phyloP scores from a whole-genome alignment of 139 green algal genomes.

The Coelastrella sp. region DNA sequence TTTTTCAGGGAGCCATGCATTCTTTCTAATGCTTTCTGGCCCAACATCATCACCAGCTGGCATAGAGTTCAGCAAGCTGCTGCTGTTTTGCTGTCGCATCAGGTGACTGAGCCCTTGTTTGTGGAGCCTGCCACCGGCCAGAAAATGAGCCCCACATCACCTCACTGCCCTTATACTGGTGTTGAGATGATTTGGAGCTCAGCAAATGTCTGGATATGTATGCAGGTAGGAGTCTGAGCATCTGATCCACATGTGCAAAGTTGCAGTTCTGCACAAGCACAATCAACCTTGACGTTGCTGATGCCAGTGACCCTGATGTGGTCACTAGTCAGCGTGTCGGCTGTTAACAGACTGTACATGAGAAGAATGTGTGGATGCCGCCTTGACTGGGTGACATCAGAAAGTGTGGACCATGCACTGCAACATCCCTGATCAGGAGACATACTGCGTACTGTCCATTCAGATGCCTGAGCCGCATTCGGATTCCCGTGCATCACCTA shows the following conservation, averaged over 20 bases:
- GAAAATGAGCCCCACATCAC: background rate
- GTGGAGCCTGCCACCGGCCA: conserved; percentile 80
- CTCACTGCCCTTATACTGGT: conserved; percentile 75
- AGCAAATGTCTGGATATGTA: conserved; percentile 80
- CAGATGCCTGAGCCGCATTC: conserved; percentile 80
- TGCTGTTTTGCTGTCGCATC: background rate
- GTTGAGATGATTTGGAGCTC: conserved; percentile 85
- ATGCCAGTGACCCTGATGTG: background rate
- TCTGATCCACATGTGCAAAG: background rate
- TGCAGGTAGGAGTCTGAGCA: conserved; percentile 51
- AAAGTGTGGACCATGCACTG: background rate
- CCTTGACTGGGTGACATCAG: too few relatives aligned
- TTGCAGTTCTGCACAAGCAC: background rate
- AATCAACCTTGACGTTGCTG: background rate
- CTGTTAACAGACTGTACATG: too few relatives aligned
- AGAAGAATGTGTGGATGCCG: too few relatives aligned
- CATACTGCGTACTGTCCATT: background rate
- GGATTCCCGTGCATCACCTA: conserved; percentile 63
- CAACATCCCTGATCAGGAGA: background rate
- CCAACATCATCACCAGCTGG: background rate
- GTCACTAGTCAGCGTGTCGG: too few relatives aligned
- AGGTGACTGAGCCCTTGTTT: conserved; percentile 62
- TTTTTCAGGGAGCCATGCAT: too few relatives aligned
- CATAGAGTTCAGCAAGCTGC: background rate
- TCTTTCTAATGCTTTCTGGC: too few relatives aligned